Evolutionary conservation across 192 early-diverging fungal genomes (phyloP), one percentile per base, ranked within the genome.

Genomic region (Podochytrium sp.): DNA sequence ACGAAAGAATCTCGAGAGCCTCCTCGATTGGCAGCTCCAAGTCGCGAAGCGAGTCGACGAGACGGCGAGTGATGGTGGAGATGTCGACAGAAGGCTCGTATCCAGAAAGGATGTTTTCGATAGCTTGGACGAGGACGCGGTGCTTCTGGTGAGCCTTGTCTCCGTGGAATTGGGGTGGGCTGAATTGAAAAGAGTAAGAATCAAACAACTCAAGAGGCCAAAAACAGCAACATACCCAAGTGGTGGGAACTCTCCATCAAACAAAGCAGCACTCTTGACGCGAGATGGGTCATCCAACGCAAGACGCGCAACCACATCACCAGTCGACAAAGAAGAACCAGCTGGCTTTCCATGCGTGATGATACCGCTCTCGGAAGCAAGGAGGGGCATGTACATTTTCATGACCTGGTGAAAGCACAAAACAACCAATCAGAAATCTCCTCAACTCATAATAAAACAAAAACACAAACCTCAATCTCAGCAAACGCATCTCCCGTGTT

Each of bases 371-470:
- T 98, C 95, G 32, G 87, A 79, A 37, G 96, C 93, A 27, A 96
- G 84, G 75, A 99, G 83, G 60, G 96, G 95, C 97, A 99, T 99
- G 84, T 97, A 96, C 97, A 99, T 99, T 86, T 99, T 99, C 97
- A 99, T 99, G 52, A 97, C 95, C 56, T 65, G 14, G 3, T 39
- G 32, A 7, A 2, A 59, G 29, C 32, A 16, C 16, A 33, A 56
- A 18, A 29, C 33, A 32, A n/a, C 12, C 52, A 3, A 5, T 35
- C 20, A 53, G 16, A 7, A 29, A 30, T n/a, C n/a, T n/a, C n/a
- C n/a, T n/a, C n/a, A n/a, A n/a, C n/a, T n/a, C n/a, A n/a, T n/a
- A n/a, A n/a, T n/a, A 33, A 60, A 67, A 63, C 5, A 16, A 74
- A 63, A 2, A 53, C 52, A 20, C 43, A 63, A 68, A 91, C 90